Evolutionary conservation across 805 yeast genomes (phyloP), one percentile per base, ranked within the genome.

Genomic region (Clavispora vitiphila): DNA sequence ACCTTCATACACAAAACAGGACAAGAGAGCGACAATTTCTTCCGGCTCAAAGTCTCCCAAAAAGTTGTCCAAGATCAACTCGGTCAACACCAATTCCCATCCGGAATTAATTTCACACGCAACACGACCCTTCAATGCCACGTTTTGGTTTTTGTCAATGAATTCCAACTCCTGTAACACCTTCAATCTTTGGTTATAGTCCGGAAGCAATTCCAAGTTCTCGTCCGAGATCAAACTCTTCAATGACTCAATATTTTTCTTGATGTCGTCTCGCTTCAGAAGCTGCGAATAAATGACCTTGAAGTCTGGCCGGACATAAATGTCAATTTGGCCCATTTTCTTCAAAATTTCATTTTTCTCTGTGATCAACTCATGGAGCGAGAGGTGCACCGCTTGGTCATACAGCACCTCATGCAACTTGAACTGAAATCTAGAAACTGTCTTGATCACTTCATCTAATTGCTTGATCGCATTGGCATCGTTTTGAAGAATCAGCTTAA

Each of bases 1-100:
- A 1, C 97, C 98, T 56, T 93, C 97, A 57, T 86, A 93, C 1
- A 93, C 96, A 66, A 93, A 93, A 27, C 86, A 87, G 0, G 97
- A 88, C 24, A 93, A 64, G 37, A 93, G 69, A 0, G 98, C 98
- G n/a, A 90, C 97, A 47, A 93, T 89, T 62, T 93, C 99, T 56
- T 89, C 96, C 0, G 97, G 89, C 48, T 90, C 95, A 58, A 86
- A 90, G 43, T 88, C 95, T 23, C 91, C 96, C 47, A 93, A 67
- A 68, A 91, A 89, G 63, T 93, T 93, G 56, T 91, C 96, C 53
- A 93, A 71, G 14, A 93, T 78, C 41, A 93, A 71, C 61, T 93
- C 99, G 0, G 99, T 91, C 9, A 93, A 60, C 2, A 85, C 83
- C 42, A 90, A 71, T 62, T 93, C 99, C 78, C 90, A 88, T 0